Percentiles rank a stretch among this genome's conserved stretches.
These are phyloP conservation scores for Sabuloglossum arenarium DNA, from an alignment of 495 filamentous ascomycete species.

Conservation along the genomic window DNA sequence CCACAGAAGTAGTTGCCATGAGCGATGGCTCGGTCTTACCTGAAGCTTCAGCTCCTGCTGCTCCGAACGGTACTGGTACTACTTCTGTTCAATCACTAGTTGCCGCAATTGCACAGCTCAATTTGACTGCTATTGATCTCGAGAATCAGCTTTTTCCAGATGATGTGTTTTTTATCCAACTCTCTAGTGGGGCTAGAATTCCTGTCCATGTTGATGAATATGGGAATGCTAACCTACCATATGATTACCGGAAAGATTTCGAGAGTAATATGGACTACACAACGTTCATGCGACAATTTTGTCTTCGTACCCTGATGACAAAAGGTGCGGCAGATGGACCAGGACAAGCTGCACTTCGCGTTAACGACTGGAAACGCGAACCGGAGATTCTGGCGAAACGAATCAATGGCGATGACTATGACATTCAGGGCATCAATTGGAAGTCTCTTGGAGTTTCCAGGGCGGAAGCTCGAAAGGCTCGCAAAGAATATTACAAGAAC, in stretches of 20 bases:
- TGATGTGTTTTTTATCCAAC: background rate
- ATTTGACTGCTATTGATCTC: background rate
- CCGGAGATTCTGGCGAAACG: conserved; percentile 15
- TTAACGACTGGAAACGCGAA: background rate
- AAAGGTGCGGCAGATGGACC: background rate
- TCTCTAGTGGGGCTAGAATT: background rate
- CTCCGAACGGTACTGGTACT: background rate
- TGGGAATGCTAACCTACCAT: background rate
- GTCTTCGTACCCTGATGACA: background rate
- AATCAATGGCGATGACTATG: conserved; percentile 35
- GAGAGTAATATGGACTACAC: background rate
- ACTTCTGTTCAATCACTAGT: background rate
- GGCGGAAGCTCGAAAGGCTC: conserved; percentile 33
- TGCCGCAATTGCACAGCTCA: background rate
- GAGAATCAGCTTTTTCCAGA: background rate
- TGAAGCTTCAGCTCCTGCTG: background rate
- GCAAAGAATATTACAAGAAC: conserved; percentile 34
- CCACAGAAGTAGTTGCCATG: background rate
- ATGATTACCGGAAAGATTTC: background rate
- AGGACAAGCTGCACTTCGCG: background rate
- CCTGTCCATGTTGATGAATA: background rate
- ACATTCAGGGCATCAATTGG: conserved; percentile 70
- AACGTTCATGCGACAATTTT: background rate
- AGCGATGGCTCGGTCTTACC: background rate
- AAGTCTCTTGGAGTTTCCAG: conserved; percentile 38